Base-by-base conservation (phyloP, 1,139 yeast species). In the Geotrichum restrictum region DNA sequence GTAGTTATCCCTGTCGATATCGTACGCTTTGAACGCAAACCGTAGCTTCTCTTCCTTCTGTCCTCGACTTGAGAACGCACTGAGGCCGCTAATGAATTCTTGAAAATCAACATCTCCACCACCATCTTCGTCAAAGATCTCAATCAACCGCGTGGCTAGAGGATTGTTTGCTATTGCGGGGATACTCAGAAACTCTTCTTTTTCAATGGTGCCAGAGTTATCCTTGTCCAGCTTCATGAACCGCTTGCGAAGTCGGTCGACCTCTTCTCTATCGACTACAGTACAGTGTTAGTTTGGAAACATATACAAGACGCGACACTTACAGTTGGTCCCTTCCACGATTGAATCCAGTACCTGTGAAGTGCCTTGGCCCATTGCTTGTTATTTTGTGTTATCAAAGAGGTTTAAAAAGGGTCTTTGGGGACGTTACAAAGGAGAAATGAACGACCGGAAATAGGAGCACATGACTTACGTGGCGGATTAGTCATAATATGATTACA, bases 151-250 rank as follows among this genome's bases (percentile, higher is more conserved):
- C 13, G 82, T 74, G 0, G 97, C 97, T 53, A 94, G 74, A 1
- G 98, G 98, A 64, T 94, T 94, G 38, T 85, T 78, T 6, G 89
- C 81, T 27, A 94, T 88, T 0, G 97, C 97, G 0, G 98, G 98
- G 47, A 94, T 91, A 2, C 91, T 81, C 63, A 91, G 75, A 64
- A 94, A 93, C 70, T 94, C 98, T 48, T 81, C 82, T 60, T 85
- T 85, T 57, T 93, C 98, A 44, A 94, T 87, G 19, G 95, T 83
- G 1, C 98, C 98, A 2, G 91, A 83, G 51, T 91, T 85, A 68
- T 94, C 98, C 59, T 85, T 83, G 69, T 94, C 99, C 50, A 94
- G 74, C 67, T 94, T 94, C 95, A 91, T 87, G 69, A 94, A 94
- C 60, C 98, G 75, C 66, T 89, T 89, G 57, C 96, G 81, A 57